Conservation (phyloP, 2,329 filamentous ascomycete genomes). For the Tolypocladium pustulatum region DNA sequence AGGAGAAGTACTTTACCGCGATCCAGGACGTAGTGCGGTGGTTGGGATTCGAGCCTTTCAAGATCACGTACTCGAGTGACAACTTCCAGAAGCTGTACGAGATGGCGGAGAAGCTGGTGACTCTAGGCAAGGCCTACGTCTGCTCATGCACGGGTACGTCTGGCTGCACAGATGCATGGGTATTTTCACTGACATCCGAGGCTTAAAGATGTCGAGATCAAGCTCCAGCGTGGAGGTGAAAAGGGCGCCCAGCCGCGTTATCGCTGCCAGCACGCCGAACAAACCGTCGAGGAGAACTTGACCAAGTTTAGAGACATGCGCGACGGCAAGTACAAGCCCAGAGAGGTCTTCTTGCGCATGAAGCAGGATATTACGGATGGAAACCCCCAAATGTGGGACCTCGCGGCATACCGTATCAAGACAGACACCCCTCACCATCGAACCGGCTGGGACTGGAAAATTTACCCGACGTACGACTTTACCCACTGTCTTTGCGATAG, state of each 20-base stretch:
- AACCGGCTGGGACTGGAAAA: constrained; percentile 76
- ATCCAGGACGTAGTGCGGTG: constrained; percentile 82
- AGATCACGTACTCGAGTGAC: constrained; percentile 75
- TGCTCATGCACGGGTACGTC: constrained; percentile 70
- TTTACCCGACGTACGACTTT: constrained; percentile 93
- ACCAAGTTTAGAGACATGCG: constrained; percentile 81
- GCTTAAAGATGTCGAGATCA: constrained; percentile 60
- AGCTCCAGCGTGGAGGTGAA: constrained; percentile 75
- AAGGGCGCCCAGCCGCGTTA: constrained; percentile 59
- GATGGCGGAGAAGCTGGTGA: constrained; percentile 71
- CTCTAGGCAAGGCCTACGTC: constrained; percentile 60
- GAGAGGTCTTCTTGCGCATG: constrained; percentile 81
- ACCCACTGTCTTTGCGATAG: constrained; percentile 86
- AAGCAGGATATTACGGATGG: constrained; percentile 76
- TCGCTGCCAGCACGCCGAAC: constrained; percentile 70
- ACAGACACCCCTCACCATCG: constrained; percentile 62
- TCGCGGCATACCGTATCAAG: constrained; percentile 80
- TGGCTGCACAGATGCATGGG: neutral
- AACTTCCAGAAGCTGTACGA: constrained; percentile 79
- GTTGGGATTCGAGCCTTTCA: constrained; percentile 46
- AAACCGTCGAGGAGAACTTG: constrained; percentile 65
- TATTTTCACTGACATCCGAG: neutral
- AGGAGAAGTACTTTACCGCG: constrained; percentile 80
- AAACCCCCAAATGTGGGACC: constrained; percentile 95
- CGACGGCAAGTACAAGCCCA: constrained; percentile 80